Conservation (phyloP, 306 rosid genomes). For the Cicer arietinum region DNA sequence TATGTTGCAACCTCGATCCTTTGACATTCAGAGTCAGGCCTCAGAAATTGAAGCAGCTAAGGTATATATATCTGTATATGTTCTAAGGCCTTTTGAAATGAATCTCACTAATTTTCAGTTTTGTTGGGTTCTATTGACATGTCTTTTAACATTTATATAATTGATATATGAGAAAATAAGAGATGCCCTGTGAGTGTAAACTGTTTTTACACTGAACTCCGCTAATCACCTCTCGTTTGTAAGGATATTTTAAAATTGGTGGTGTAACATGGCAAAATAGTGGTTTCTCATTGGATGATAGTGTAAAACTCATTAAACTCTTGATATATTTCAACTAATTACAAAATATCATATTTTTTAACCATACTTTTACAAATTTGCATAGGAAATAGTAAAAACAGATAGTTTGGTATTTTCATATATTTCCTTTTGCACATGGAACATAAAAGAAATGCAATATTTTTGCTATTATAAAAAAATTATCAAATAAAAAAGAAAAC, state of each 20-base stretch:
- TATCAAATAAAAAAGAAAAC: neutral
- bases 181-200: no score
- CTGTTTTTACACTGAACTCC: no score
- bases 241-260: no score
- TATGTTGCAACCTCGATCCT: constrained; percentile 71
- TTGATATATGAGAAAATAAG: neutral
- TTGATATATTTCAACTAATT: neutral
- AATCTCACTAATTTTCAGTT: constrained; percentile 12
- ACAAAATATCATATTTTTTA: no score
- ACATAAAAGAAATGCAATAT: neutral
- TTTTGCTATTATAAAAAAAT: neutral
- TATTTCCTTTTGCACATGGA: neutral
- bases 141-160: neutral
- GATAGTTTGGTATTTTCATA: neutral
- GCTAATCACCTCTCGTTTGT: no score
- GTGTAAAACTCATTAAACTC: no score
- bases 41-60: constrained; percentile 73
- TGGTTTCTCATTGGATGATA: no score
- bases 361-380: no score
- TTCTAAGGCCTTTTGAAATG: constrained; percentile 16
- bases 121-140: constrained; percentile 1
- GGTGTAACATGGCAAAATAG: no score
- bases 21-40: constrained; percentile 58
- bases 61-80: constrained; percentile 46
- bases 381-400: neutral